A percentile compares a stretch with the other conserved stretches of the same genome.
These are phyloP conservation scores for Aegilops sharonensis DNA, from an alignment of 176 grass and related monocot species.

Conservation along the genomic window DNA sequence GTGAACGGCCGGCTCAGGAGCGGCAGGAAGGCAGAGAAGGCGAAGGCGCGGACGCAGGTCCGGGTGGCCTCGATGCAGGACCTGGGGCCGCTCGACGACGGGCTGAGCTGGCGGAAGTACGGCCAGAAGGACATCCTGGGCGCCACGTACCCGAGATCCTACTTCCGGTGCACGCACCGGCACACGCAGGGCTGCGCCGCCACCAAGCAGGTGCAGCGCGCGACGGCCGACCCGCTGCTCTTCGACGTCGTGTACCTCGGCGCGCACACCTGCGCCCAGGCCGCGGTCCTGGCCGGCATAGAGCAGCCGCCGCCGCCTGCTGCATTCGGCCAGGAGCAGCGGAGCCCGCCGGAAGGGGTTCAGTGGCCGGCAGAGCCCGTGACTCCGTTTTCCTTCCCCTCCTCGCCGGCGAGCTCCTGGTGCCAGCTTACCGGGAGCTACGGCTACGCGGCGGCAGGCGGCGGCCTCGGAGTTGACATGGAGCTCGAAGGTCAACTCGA, in stretches of 20 bases:
- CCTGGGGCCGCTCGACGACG: slow-evolving; percentile 49
- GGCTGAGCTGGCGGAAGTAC: slow-evolving; percentile 91
- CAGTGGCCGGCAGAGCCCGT: slow-evolving; percentile 5
- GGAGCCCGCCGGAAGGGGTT: background rate
- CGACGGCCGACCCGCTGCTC: slow-evolving; percentile 54
- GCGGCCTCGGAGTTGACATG: slow-evolving; percentile 3
- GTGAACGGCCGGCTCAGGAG: background rate
- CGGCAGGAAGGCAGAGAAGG: slow-evolving; percentile 50
- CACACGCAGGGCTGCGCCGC: slow-evolving; percentile 58
- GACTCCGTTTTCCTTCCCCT: slow-evolving; percentile 24
- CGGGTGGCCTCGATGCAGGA: slow-evolving; percentile 43
- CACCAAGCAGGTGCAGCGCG: slow-evolving; percentile 89
- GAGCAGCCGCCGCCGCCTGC: background rate
- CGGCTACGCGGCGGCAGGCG: background rate
- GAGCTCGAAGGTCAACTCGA: slow-evolving; percentile 26
- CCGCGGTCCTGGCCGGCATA: background rate
- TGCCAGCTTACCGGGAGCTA: slow-evolving; percentile 23
- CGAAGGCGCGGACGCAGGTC: slow-evolving; percentile 49
- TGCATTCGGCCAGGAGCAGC: background rate
- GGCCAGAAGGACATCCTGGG: slow-evolving; percentile 96
- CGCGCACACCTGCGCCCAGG: slow-evolving; percentile 57
- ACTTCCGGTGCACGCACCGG: slow-evolving; percentile 91
- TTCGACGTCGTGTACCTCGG: slow-evolving; percentile 77
- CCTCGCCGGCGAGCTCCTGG: background rate
- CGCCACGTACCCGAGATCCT: slow-evolving; percentile 79